Conservation (phyloP, 441 rosid genomes). For the Cnidoscolus chayamansa region DNA sequence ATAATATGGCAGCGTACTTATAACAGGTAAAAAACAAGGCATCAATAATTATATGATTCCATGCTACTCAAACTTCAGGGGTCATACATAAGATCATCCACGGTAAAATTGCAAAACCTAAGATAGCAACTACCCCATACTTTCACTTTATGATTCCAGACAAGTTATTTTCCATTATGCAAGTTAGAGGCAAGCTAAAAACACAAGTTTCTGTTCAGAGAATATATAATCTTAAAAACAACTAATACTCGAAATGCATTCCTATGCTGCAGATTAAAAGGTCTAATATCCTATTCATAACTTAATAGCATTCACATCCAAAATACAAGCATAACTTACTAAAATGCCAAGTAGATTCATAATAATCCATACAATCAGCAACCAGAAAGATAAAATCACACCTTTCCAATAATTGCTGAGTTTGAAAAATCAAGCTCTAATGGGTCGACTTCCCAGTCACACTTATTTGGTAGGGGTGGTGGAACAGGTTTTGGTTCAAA, state of each 20-base stretch:
- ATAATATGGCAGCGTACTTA: neutral
- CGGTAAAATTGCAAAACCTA: no score
- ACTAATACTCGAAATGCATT: neutral
- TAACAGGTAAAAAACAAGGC: neutral
- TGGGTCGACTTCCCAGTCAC: conserved; percentile 99
- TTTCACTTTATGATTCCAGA: neutral
- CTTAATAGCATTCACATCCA: conserved; percentile 9
- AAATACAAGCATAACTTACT: neutral
- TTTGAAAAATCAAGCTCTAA: conserved; percentile 86
- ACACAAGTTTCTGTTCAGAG: neutral
- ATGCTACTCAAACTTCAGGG: neutral
- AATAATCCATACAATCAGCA: conserved; percentile 3
- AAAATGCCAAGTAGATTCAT: neutral
- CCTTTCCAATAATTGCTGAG: conserved; percentile 81
- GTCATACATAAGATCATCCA: neutral
- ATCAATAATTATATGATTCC: neutral
- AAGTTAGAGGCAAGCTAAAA: neutral
- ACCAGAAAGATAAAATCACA: conserved; percentile 25
- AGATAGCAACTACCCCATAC: neutral
- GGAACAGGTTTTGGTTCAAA: conserved; percentile 93
- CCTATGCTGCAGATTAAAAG: neutral
- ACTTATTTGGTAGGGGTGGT: conserved; percentile 91
- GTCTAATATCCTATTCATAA: neutral
- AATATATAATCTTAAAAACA: neutral
- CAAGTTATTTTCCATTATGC: neutral